Evolutionary conservation across 345 rosid genomes (phyloP), one percentile per base, ranked within the genome.

Genomic region (Eucalyptus victrix): DNA sequence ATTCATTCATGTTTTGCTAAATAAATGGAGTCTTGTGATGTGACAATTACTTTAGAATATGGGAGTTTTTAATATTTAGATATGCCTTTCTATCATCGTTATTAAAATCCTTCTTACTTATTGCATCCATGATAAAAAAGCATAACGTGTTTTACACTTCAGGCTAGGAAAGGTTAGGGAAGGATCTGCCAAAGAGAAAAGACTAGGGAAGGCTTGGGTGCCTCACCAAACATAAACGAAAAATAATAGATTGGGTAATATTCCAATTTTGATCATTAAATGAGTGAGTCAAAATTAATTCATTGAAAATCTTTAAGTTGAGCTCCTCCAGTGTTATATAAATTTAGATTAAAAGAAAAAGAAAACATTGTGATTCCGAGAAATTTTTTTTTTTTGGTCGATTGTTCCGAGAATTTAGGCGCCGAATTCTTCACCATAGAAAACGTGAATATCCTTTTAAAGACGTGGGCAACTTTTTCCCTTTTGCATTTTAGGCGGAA

Each of bases 171-270:
- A 49, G 51, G 17, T 3, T 5, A 49, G 51, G 18, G 51, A 49
- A 49, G 6, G 50, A 12, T 49, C 0, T 49, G 7, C 1, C 18
- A 49, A 49, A 15, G 18, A 49, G 18, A 49, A 49, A 0, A 24
- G 12, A 10, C 2, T 28, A 28, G 32, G 3, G 67, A 60, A 60
- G 65, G 17, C 17, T 65, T 8, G 5, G 9, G 24, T 17, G 5
- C 10, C 19, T 32, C 80, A 67, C 42, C 37, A 32, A n/a, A 9
- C 42, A 32, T 18, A 0, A 6, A 8, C 0, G 42, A 1, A 2
- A 67, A 16, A 67, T 67, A 3, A 67, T 21, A 67, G 42, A 6
- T 16, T n/a, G 11, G 4, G 16, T 3, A 28, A 12, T 60, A 13
- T 60, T 60, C 32, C 17, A 0, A 60, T 28, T 28, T 60, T 60